Evolutionary conservation across 345 rosid genomes (phyloP), one percentile per base, ranked within the genome.

Genomic region (Melaleuca alternifolia): DNA sequence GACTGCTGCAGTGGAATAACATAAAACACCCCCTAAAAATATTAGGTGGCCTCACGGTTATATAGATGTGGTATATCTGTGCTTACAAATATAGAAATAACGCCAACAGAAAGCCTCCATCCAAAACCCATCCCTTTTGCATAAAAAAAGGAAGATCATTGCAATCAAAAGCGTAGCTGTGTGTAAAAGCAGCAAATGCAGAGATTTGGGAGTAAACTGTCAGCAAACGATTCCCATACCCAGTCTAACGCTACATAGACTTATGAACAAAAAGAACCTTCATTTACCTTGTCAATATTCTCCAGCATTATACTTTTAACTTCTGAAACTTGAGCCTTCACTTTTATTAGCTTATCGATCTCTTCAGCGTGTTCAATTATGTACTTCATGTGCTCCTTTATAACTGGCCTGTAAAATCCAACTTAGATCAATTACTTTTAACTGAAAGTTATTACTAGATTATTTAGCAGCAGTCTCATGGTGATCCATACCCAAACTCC

Each of bases 371-470:
- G 99, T n/a, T 96, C 98, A 56, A 94, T 92, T 18, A 97, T 95
- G 88, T 96, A 95, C 87, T 95, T 94, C 99, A 97, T 97, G 91
- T 97, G 99, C 89, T 96, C 99, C 91, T 95, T 96, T 98, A 97
- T 95, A 26, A 94, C 57, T 85, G 97, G 98, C 92, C 99, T 97
- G 95, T 85, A 89, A 61, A 87, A 88, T 85, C 56, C 14, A 14
- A 52, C 15, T 50, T 33, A 82, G 83, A 56, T 37, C 50, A 50
- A 37, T 84, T 79, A 48, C 44, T 28, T 86, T 86, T 75, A 84
- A 37, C n/a, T 37, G 26, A 16, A 87, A 62, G 83, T 57, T 44
- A 86, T 86, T 20, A 4, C n/a, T 16, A 57, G n/a, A 84, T 82
- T n/a, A 26, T 76, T 59, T 53, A 37, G 44, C 50, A 51, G 86